Conservation (phyloP, 768 basidiomycete species). For the Trametes cingulata region DNA sequence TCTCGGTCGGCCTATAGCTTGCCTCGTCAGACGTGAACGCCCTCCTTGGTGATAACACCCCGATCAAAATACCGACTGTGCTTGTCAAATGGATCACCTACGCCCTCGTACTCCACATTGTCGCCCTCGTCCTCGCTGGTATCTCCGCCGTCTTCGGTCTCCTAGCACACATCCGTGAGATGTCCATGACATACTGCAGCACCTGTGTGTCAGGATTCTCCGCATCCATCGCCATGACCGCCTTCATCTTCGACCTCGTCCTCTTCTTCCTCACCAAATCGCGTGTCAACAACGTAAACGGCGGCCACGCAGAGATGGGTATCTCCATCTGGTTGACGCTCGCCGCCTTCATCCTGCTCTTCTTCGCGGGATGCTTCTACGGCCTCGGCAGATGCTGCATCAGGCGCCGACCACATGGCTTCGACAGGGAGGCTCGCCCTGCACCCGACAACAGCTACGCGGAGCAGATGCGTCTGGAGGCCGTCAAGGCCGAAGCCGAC, state of each 20-base stretch:
- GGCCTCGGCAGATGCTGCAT: conserved; percentile 84
- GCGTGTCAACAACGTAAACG: conserved; percentile 70
- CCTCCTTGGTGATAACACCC: conserved; percentile 67
- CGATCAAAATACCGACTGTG: conserved; percentile 75
- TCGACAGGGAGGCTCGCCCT: conserved; percentile 38
- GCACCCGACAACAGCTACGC: conserved; percentile 39
- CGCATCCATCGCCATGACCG: conserved; percentile 74
- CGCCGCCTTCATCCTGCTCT: conserved; percentile 80
- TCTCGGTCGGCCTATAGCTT: conserved; percentile 3
- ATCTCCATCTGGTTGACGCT: conserved; percentile 90
- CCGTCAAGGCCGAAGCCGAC: conserved; percentile 84
- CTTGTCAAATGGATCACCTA: conserved; percentile 96
- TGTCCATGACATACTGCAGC: conserved; percentile 83
- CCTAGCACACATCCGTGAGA: conserved; percentile 84
- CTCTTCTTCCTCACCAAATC: conserved; percentile 89
- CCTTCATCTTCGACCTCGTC: conserved; percentile 91
- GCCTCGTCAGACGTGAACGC: conserved; percentile 69
- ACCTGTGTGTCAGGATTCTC: conserved; percentile 81
- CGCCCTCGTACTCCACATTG: conserved; percentile 86
- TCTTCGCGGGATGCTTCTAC: conserved; percentile 90
- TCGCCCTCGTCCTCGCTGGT: conserved; percentile 76
- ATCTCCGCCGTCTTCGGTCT: conserved; percentile 79
- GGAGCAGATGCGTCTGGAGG: conserved; percentile 77
- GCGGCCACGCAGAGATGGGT: conserved; percentile 82
- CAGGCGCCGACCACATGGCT: conserved; percentile 48